These are phyloP conservation scores for Tremella mesenterica DNA, from an alignment of 768 basidiomycete genomes.

Conservation along the genomic window DNA sequence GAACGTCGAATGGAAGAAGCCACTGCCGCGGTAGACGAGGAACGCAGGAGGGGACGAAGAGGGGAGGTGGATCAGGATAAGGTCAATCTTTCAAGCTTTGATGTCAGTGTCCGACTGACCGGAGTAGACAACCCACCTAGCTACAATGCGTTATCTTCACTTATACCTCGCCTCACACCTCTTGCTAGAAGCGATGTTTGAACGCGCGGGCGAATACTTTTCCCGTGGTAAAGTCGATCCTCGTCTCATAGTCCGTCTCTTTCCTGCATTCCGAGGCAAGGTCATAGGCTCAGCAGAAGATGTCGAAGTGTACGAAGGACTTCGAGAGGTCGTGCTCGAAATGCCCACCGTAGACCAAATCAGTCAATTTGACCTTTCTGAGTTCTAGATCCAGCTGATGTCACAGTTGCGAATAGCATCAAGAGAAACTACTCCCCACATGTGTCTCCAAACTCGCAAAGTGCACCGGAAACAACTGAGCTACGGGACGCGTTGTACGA, in stretches of 20 bases:
- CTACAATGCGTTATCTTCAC: conserved; percentile 65
- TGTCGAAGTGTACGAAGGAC: conserved; percentile 65
- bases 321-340: conserved; percentile 60
- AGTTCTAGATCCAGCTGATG: not conserved
- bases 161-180: conserved; percentile 74
- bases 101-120: not conserved
- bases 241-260: conserved; percentile 69
- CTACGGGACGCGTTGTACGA: conserved; percentile 56
- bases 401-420: conserved; percentile 72
- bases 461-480: conserved; percentile 63
- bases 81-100: conserved; percentile 9
- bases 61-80: conserved; percentile 42
- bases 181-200: conserved; percentile 69
- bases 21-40: conserved; percentile 36
- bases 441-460: conserved; percentile 59
- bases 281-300: conserved; percentile 51
- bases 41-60: conserved; percentile 35
- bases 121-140: conserved; percentile 34
- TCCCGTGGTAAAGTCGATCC: conserved; percentile 77
- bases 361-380: conserved; percentile 54
- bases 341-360: conserved; percentile 70
- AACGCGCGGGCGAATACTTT: conserved; percentile 69
- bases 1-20: conserved; percentile 31
- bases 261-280: conserved; percentile 61
- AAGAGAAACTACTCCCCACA: conserved; percentile 87